A percentile compares a stretch with the other conserved stretches of the same genome.
Conservation (phyloP, 768 basidiomycete genomes). For the Kockovaella imperatae region DNA sequence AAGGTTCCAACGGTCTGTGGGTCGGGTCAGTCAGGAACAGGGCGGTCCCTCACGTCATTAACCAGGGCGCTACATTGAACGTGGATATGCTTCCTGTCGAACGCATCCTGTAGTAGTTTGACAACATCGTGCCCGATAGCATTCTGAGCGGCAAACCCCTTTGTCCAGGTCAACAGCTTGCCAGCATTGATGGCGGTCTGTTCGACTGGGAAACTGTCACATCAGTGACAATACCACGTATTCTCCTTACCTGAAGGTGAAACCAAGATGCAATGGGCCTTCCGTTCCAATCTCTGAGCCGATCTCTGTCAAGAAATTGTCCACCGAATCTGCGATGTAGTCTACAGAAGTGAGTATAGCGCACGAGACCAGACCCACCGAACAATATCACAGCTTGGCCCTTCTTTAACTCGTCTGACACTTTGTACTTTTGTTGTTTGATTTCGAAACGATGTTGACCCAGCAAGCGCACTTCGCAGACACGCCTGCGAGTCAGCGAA, state of each 20-base stretch:
- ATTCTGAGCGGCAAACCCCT: conserved; percentile 88
- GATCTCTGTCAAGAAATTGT: conserved; percentile 75
- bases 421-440: conserved; percentile 92
- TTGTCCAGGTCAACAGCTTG: conserved; percentile 77
- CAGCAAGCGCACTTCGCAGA: conserved; percentile 85
- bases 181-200: conserved; percentile 88
- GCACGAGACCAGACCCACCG: conserved; percentile 50
- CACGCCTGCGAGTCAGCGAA: conserved; percentile 57
- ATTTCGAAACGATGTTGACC: conserved; percentile 83
- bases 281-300: conserved; percentile 44
- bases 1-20: conserved; percentile 87
- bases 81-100: conserved; percentile 83
- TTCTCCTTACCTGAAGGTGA: conserved; percentile 60
- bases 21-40: conserved; percentile 1
- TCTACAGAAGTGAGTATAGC: conserved; percentile 51
- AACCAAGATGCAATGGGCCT: conserved; percentile 59
- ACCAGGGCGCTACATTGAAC: conserved; percentile 87
- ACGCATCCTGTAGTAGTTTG: conserved; percentile 79
- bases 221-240: background rate
- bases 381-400: conserved; percentile 83
- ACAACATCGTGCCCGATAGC: conserved; percentile 85
- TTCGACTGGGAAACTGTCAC: conserved; percentile 83
- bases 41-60: conserved; percentile 63
- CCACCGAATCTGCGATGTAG: conserved; percentile 94
- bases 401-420: conserved; percentile 85